A percentile compares a stretch with the other conserved stretches of the same genome.
These are phyloP conservation scores for Antarctomyces pellizariae DNA, from an alignment of 495 filamentous ascomycete genomes.

Conservation along the genomic window DNA sequence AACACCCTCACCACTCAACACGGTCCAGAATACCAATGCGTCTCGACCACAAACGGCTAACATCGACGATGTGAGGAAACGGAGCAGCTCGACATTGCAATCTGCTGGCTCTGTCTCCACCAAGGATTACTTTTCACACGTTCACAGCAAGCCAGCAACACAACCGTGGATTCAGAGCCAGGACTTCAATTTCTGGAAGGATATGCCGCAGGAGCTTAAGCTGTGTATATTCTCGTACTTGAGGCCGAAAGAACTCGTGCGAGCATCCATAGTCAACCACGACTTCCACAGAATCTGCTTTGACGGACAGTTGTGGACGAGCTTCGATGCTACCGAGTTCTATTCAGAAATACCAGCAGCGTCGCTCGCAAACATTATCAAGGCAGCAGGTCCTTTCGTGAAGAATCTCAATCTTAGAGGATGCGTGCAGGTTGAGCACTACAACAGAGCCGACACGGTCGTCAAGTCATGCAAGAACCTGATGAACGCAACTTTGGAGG, in stretches of 20 bases:
- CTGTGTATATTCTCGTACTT: conserved; percentile 56
- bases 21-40: too few relatives aligned
- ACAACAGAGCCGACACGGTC: conserved; percentile 51
- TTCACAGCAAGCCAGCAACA: conserved; percentile 10
- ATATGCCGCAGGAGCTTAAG: conserved; percentile 64
- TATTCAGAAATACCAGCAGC: conserved; percentile 71
- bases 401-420: conserved; percentile 58
- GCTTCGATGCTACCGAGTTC: conserved; percentile 64
- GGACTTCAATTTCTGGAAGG: conserved; percentile 51
- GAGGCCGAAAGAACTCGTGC: conserved; percentile 59
- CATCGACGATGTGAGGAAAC: too few relatives aligned
- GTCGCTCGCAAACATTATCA: conserved; percentile 66
- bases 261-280: conserved; percentile 57
- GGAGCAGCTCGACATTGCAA: too few relatives aligned
- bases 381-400: conserved; percentile 66
- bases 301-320: conserved; percentile 82
- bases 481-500: conserved; percentile 68
- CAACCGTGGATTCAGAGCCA: conserved; percentile 11
- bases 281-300: conserved; percentile 71
- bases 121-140: conserved; percentile 25
- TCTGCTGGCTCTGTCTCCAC: too few relatives aligned
- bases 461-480: conserved; percentile 67
- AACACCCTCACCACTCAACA: too few relatives aligned
- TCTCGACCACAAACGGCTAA: too few relatives aligned
- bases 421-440: conserved; percentile 44